Evolutionary conservation across 2,329 filamentous ascomycete species (phyloP).

Genomic region (Colletotrichum cuscutae): DNA sequence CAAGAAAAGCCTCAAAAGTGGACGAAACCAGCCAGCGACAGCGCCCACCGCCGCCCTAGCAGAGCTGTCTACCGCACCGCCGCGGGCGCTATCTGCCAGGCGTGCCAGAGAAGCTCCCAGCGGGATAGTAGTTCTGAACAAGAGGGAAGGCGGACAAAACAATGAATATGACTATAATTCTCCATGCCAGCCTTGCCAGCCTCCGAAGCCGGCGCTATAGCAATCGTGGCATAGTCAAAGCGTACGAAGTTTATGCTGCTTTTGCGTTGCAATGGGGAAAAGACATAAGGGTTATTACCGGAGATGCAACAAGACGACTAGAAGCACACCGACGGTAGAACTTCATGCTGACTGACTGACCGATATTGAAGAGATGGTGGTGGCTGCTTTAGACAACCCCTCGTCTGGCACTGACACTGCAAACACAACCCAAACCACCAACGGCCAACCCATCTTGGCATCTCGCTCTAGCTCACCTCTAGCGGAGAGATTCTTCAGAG

Average conservation of each 20-base stretch:
- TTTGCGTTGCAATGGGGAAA: not conserved
- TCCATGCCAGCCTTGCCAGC: conserved; percentile 5
- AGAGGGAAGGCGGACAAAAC: not conserved
- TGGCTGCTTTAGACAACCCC: not conserved
- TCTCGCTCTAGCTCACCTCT: not conserved
- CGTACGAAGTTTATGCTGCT: not conserved
- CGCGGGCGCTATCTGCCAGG: conserved; percentile 15
- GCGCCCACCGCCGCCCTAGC: not conserved
- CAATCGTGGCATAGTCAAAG: not conserved
- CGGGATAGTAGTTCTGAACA: not conserved
- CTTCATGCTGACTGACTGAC: not conserved
- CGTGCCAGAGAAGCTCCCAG: not conserved
- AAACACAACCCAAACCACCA: not conserved
- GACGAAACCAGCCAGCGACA: conserved; percentile 28
- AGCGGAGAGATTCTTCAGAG: not conserved
- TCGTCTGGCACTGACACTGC: not conserved
- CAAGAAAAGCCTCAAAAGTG: not conserved
- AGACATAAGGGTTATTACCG: not conserved
- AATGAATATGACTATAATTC: not conserved
- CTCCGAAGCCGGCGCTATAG: conserved; percentile 20
- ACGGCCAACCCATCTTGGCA: not conserved
- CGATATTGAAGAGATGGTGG: not conserved
- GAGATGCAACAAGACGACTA: not conserved
- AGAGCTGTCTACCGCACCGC: not conserved
- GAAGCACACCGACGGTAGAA: not conserved